Percentiles rank a stretch among this genome's conserved stretches.
Evolutionary conservation across 1,284 basidiomycete genomes (phyloP).

Genomic region (Sphaerobolus stellatus): DNA sequence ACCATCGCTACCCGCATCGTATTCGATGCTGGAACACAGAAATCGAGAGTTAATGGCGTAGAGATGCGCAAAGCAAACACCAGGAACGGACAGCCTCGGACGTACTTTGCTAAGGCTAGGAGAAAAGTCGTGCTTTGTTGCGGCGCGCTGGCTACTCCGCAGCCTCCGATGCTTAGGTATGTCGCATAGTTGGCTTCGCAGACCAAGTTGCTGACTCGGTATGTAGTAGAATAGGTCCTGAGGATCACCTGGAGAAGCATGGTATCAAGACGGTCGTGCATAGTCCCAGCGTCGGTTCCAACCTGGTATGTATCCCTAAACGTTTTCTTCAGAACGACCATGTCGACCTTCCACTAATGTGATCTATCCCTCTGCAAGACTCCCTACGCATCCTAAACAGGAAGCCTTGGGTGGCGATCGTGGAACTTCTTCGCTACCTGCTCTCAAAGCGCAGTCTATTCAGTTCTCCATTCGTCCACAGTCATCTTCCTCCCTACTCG

Average conservation of each 20-base stretch:
- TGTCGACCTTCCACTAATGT: conserved; percentile 25
- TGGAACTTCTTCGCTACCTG: not conserved
- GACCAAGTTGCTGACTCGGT: not conserved
- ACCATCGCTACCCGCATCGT: not conserved
- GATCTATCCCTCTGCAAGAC: conserved; percentile 25
- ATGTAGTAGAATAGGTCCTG: not conserved
- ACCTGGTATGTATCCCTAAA: not conserved
- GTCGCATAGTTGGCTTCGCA: no score
- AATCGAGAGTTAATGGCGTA: not conserved
- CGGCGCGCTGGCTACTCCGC: not conserved
- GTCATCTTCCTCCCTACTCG: not conserved
- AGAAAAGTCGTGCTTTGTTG: not conserved
- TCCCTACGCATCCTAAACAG: conserved; percentile 22
- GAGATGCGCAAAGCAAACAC: not conserved
- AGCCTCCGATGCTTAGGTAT: not conserved
- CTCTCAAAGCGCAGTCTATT: not conserved
- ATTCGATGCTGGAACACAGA: not conserved
- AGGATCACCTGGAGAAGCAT: not conserved
- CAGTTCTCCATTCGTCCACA: not conserved
- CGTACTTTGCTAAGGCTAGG: not conserved
- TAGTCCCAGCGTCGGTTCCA: not conserved
- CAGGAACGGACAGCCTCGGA: not conserved
- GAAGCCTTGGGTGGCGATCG: not conserved
- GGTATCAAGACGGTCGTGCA: not conserved
- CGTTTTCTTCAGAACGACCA: conserved; percentile 37